These are phyloP conservation scores for Globisporangium carolinianum DNA, from an alignment of 352 stramenopile species.

Conservation along the genomic window DNA sequence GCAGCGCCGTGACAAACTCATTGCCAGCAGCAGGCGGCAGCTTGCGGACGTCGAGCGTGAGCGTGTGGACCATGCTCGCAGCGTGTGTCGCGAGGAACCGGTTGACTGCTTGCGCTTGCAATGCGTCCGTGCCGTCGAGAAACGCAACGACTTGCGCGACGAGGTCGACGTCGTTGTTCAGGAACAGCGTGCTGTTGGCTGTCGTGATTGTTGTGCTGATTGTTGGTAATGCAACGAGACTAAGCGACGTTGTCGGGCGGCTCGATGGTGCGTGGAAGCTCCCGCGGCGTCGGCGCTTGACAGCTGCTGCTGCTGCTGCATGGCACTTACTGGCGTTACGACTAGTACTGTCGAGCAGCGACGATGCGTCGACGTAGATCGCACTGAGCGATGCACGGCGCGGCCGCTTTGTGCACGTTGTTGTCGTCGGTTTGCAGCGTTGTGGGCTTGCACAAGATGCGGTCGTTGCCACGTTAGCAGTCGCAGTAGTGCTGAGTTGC, in stretches of 20 bases:
- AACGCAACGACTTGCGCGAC: conserved; percentile 50
- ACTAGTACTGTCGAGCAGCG: neutral
- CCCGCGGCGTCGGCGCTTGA: conserved; percentile 2
- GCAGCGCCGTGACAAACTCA: conserved; percentile 15
- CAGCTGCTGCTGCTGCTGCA: neutral
- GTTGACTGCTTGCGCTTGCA: conserved; percentile 37
- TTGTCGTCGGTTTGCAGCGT: neutral
- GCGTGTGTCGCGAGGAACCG: conserved; percentile 43
- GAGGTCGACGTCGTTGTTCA: conserved; percentile 52
- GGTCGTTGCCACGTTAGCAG: neutral
- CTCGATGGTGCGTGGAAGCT: neutral
- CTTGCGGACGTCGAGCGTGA: conserved; percentile 31
- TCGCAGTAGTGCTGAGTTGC: neutral
- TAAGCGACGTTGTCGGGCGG: neutral
- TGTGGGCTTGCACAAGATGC: neutral
- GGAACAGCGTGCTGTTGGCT: conserved; percentile 17
- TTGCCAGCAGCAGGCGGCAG: conserved; percentile 6
- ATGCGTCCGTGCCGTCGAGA: conserved; percentile 38
- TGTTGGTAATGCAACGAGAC: neutral
- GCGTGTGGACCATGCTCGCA: conserved; percentile 30
- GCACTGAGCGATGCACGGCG: conserved; percentile 9
- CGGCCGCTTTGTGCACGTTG: conserved; percentile 4
- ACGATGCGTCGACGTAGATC: neutral
- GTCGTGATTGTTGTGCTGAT: neutral
- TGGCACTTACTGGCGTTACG: too few relatives aligned